Percentiles rank a stretch among this genome's conserved stretches.
phyloP scores from a whole-genome alignment of 2,329 filamentous ascomycete genomes.

The Clarireedia hainanense region DNA sequence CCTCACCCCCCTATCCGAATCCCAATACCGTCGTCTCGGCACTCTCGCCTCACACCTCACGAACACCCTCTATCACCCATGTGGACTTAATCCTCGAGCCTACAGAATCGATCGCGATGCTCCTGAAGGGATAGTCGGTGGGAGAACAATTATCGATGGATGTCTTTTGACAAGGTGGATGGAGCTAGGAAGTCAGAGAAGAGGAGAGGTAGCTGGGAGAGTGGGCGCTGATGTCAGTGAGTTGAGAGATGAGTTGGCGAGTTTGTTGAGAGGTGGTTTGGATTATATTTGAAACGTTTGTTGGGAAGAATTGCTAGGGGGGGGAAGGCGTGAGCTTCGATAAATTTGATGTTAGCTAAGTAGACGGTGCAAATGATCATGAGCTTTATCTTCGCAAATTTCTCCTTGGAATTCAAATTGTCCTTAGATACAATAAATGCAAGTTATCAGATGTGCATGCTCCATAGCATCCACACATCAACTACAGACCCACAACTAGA shows the following conservation, averaged over 20 bases:
- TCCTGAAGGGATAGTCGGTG: constrained; percentile 33
- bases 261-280: constrained; percentile 44
- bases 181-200: constrained; percentile 63
- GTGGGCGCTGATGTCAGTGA: constrained; percentile 62
- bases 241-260: constrained; percentile 62
- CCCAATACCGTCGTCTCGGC: constrained; percentile 73
- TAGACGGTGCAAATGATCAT: not conserved
- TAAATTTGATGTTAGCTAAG: not conserved
- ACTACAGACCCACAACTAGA: too few species aligned
- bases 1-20: constrained; percentile 70
- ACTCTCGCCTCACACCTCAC: constrained; percentile 75
- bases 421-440: too few species aligned
- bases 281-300: not conserved
- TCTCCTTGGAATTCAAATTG: too few species aligned
- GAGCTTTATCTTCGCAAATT: too few species aligned
- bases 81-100: constrained; percentile 75
- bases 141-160: constrained; percentile 58
- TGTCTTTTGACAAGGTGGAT: constrained; percentile 66
- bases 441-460: too few species aligned
- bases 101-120: constrained; percentile 60
- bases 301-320: not conserved
- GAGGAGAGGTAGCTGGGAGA: constrained; percentile 65
- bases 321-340: not conserved
- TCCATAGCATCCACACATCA: too few species aligned
- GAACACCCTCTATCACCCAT: constrained; percentile 66